A percentile compares a stretch with the other conserved stretches of the same genome.
Evolutionary conservation across 169 alveolate species (phyloP).

Genomic region (Plasmodium sp.): DNA sequence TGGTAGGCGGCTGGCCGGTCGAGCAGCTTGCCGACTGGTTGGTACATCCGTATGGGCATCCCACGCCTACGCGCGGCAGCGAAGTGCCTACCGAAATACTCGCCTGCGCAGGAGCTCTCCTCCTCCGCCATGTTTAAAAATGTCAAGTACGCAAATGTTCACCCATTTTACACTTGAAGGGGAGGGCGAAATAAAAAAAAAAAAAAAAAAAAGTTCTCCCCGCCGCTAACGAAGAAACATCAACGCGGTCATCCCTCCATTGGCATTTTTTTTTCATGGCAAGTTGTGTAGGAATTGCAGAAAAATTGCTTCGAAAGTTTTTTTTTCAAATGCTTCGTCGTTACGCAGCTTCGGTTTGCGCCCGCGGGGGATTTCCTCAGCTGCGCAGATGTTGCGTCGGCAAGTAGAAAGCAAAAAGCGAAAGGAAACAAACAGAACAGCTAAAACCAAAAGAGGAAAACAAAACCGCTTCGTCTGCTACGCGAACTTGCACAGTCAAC

Average conservation of each 20-base stretch:
- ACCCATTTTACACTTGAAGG: neutral
- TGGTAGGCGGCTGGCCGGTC: neutral
- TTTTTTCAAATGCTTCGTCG: neutral
- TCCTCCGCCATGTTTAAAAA: slow-evolving; percentile 5
- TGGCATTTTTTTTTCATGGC: neutral
- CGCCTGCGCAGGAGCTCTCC: neutral
- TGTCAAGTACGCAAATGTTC: neutral
- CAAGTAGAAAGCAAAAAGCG: neutral
- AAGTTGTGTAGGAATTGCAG: neutral
- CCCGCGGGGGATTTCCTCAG: neutral
- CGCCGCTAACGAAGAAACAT: neutral
- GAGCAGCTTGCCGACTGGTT: neutral
- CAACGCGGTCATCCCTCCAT: neutral
- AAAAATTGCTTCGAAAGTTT: neutral
- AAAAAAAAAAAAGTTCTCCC: neutral
- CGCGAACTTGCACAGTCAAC: neutral
- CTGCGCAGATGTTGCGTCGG: neutral
- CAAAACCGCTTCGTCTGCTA: neutral
- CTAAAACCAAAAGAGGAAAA: neutral
- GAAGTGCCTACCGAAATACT: slow-evolving; percentile 28
- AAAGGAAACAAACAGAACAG: neutral
- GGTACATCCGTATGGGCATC: neutral
- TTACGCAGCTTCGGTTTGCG: neutral
- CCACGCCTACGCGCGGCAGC: neutral
- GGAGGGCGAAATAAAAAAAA: neutral